Evolutionary conservation across 768 basidiomycete genomes (phyloP).

Genomic region (Mrakia blollopis): DNA sequence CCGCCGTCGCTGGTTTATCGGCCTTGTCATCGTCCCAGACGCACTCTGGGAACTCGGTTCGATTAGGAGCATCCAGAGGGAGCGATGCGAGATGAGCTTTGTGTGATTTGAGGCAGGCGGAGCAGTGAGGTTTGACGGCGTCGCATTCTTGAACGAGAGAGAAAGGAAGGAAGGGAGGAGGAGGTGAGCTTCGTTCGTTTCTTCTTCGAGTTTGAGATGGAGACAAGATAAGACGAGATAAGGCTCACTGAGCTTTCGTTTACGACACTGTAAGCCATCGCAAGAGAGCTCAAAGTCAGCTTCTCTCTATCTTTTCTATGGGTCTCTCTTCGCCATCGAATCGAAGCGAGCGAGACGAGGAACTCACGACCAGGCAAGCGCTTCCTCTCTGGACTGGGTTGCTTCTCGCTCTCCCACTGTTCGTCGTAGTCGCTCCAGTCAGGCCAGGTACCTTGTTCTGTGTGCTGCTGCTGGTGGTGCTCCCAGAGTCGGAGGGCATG

Average conservation of each 20-base stretch:
- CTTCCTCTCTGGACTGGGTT: neutral
- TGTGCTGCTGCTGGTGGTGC: neutral
- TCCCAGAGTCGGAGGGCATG: neutral
- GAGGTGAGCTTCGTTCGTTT: neutral
- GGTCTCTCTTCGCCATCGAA: neutral
- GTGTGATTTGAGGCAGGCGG: conserved; percentile 14
- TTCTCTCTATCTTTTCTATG: too few relatives aligned
- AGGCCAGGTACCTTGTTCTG: neutral
- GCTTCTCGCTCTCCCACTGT: neutral
- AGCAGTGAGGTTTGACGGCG: conserved; percentile 21
- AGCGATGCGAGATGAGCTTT: neutral
- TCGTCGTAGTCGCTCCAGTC: too few relatives aligned
- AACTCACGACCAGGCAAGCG: neutral
- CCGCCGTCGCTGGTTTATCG: neutral
- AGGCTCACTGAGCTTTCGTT: neutral
- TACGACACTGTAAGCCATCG: neutral
- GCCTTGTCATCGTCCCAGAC: conserved; percentile 21
- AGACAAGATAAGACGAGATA: too few relatives aligned
- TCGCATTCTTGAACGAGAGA: conserved; percentile 6
- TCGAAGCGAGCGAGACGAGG: neutral
- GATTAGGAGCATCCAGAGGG: neutral
- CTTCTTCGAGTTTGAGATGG: neutral
- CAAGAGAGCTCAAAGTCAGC: neutral
- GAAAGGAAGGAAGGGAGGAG: neutral
- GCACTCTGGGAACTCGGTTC: conserved; percentile 14